Evolutionary conservation across 805 yeast genomes (phyloP), one percentile per base, ranked within the genome.

Genomic region (Candida tibetensis): DNA sequence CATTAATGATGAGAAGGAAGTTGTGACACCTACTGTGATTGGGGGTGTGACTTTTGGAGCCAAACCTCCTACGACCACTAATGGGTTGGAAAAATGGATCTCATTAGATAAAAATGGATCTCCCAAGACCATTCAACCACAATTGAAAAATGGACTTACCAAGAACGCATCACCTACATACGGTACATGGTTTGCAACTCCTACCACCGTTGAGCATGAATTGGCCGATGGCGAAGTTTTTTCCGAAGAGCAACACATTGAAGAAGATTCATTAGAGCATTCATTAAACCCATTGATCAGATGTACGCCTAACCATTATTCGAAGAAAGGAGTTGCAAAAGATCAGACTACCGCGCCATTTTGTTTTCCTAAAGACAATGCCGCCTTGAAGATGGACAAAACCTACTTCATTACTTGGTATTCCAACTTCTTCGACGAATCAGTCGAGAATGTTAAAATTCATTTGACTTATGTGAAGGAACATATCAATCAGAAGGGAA

Each of bases 381-480:
- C 71, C 9, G 70, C 65, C 28, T 68, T 85, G 62, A 72, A 74
- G 46, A 58, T 75, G 41, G 95, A 74, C 22, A 62, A 72, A 38
- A 76, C 85, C 0, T 84, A 85, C 51, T 88, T 89, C 52, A 60
- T 85, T 36, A 81, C 91, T 7, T 88, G 96, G 96, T 88, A 69
- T 61, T 72, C 91, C 2, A 70, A 74, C 34, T 82, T 66, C 56
- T 88, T 86, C 51, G 53, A 53, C 19, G 69, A 74, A 33, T 74
- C 66, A 2, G 84, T 77, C 17, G 66, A 76, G 32, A 74, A 77
- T 18, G 89, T 85, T 7, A 76, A 76, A 49, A 48, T 86, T 23
- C 93, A 85, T 57, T 68, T 82, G 42, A 79, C 84, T 2, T 79
- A 76, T 47, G 73, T 85, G 23, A 77, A 73, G 53, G 89, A 82